Evolutionary conservation across 352 stramenopile genomes (phyloP).

Genomic region (Saprolegnia parasitica): DNA sequence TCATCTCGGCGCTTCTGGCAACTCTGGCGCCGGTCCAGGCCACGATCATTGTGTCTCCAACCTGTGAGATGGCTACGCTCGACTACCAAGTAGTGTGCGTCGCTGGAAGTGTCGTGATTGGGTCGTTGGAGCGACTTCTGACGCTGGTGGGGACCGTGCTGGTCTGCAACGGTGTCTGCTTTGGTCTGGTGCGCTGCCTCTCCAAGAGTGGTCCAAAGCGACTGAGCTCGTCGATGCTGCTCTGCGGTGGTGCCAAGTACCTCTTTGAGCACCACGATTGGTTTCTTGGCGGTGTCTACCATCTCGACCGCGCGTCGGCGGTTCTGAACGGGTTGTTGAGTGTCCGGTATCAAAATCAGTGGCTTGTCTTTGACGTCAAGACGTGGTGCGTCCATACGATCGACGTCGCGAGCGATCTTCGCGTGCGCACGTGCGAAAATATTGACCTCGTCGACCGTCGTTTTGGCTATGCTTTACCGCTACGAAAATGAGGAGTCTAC

Average conservation of each 20-base stretch:
- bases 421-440: no score
- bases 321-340: constrained; percentile 1
- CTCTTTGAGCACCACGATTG: not conserved
- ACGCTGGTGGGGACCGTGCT: not conserved
- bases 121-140: not conserved
- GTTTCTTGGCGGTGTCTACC: not conserved
- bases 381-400: not conserved
- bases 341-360: not conserved
- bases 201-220: no score
- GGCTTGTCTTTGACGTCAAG: constrained; percentile 11
- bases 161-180: constrained; percentile 8
- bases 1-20: not conserved
- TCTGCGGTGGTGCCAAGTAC: not conserved
- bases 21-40: not conserved
- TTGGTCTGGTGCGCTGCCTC: no score
- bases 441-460: no score
- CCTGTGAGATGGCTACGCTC: not conserved
- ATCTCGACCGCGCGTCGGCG: constrained; percentile 3
- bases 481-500: no score
- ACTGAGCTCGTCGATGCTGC: constrained; percentile 1
- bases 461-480: no score
- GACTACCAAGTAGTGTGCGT: constrained; percentile 11
- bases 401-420: no score
- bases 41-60: not conserved
- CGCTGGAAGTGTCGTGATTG: constrained; percentile 2